Base-by-base conservation (phyloP, 352 stramenopile genomes). In the Hyphochytrium catenoides region DNA sequence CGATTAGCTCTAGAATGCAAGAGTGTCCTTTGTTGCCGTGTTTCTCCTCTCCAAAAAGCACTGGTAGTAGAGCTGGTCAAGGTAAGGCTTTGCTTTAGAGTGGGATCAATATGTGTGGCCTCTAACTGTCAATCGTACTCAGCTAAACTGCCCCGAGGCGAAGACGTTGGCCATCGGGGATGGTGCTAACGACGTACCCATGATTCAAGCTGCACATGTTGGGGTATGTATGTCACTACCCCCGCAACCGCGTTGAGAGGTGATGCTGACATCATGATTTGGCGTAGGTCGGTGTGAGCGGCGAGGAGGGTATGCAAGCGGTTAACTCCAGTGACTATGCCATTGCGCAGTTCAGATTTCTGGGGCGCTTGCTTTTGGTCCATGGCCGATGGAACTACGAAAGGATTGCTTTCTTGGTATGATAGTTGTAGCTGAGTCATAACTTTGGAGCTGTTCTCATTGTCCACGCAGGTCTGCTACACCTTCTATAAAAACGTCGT, bases 41-140 rank as follows among this genome's bases (percentile, higher is more conserved):
- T 98, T 1, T 96, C 77, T 24, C 91, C 92, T 15, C 73, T 87
- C 31, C 92, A 99, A 52, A 99, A 99, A 52, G 88, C 90, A 4
- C 66, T 95, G 31, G 47, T 99, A 2, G 87, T 99, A 4, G 75
- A 94, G 39, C 59, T 98, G 17, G 86, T 97, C 2, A 81, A 82
- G 43, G 37, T 74, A 52, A 11, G 40, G 47, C 7, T n/a, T n/a
- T n/a, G n/a, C n/a, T n/a, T n/a, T n/a, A n/a, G 3, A 39, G n/a
- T n/a, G n/a, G n/a, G n/a, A n/a, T n/a, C n/a, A 54, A n/a, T n/a
- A n/a, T n/a, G n/a, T n/a, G n/a, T n/a, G n/a, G n/a, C n/a, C n/a
- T n/a, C n/a, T n/a, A n/a, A n/a, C n/a, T n/a, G 48, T 58, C n/a
- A 34, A 47, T 15, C 35, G 41, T 23, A 3, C 36, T 3, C 7